Evolutionary conservation across 768 basidiomycete species (phyloP), one percentile per base, ranked within the genome.

Genomic region (Tubosaeta sp.): DNA sequence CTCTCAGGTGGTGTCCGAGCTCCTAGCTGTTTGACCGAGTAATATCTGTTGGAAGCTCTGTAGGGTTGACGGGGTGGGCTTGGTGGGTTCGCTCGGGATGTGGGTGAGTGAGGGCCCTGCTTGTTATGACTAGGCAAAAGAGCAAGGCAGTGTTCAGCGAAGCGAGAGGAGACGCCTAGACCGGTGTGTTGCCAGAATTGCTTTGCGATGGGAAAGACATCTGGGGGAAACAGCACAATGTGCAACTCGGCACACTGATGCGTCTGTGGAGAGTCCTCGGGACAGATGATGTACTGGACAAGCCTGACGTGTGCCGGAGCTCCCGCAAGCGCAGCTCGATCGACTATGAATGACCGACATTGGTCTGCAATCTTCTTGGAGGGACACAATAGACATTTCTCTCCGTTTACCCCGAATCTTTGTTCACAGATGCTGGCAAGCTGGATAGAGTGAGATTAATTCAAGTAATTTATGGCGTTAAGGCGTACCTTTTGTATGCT

Each of bases 121-220:
- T 31, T 32, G 29, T 73, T 72, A 25, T 78, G 78, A 7, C 46
- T 14, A 0, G 83, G 79, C 2, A 94, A 74, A 59, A 91, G 72
- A 25, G 82, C 74, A 38, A 98, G 74, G 63, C 89, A 93, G 51
- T 82, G 76, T 52, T 94, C 92, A 4, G 93, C 93, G 18, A 87
- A 71, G 7, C 95, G 84, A 53, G 90, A 93, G 3, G 89, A 92
- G 35, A 99, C 84, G 1, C 94, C 94, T 52, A 87, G 72, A 0
- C 95, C 95, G 0, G 87, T 83, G 65, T 97, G 95, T 59, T 97
- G 94, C 95, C 95, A 98, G 69, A 94, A 97, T 66, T 92, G 79
- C 65, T 90, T 95, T 8, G 90, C 92, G 7, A 86, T 65, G 9
- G 77, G 61, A 59, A 78, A 84, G 4, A 78, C 67, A 4, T 81